A percentile compares a stretch with the other conserved stretches of the same genome.
These are phyloP conservation scores for Penicillium freii DNA, from an alignment of 2,329 filamentous ascomycete species.

Conservation along the genomic window DNA sequence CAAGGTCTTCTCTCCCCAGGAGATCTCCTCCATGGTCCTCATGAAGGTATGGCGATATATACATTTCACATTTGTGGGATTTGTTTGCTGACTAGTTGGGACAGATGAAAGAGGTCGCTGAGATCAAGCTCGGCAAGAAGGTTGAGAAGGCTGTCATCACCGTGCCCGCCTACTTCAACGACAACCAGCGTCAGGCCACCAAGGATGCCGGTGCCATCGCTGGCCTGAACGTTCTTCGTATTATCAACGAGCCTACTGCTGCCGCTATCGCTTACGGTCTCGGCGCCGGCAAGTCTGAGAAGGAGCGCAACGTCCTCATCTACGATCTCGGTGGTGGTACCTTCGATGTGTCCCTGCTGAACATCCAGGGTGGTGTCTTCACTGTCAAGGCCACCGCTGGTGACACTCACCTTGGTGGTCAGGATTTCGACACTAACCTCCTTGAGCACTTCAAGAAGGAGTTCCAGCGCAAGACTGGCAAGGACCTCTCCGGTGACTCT, in stretches of 20 bases:
- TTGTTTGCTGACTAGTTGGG: slow-evolving; percentile 19
- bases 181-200: slow-evolving; percentile 99
- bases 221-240: slow-evolving; percentile 97
- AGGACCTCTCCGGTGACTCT: slow-evolving; percentile 76
- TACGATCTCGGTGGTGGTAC: slow-evolving; percentile 99
- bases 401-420: slow-evolving; percentile 93
- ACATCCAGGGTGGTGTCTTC: slow-evolving; percentile 99
- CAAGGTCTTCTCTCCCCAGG: slow-evolving; percentile 96
- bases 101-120: slow-evolving; percentile 98
- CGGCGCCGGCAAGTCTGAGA: slow-evolving; percentile 87
- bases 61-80: not conserved
- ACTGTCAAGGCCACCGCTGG: slow-evolving; percentile 97
- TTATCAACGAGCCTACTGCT: slow-evolving; percentile 99
- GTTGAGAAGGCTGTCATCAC: slow-evolving; percentile 99
- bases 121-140: slow-evolving; percentile 97
- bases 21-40: slow-evolving; percentile 98
- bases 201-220: slow-evolving; percentile 98
- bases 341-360: slow-evolving; percentile 98
- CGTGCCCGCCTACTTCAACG: slow-evolving; percentile 99
- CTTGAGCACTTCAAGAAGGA: slow-evolving; percentile 97
- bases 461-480: slow-evolving; percentile 78
- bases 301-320: slow-evolving; percentile 98
- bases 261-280: slow-evolving; percentile 98
- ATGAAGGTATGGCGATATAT: slow-evolving; percentile 68
- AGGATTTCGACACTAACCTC: slow-evolving; percentile 95